A percentile compares a stretch with the other conserved stretches of the same genome.
phyloP scores from a whole-genome alignment of 169 alveolate species.

The Plasmodium vinckei region DNA sequence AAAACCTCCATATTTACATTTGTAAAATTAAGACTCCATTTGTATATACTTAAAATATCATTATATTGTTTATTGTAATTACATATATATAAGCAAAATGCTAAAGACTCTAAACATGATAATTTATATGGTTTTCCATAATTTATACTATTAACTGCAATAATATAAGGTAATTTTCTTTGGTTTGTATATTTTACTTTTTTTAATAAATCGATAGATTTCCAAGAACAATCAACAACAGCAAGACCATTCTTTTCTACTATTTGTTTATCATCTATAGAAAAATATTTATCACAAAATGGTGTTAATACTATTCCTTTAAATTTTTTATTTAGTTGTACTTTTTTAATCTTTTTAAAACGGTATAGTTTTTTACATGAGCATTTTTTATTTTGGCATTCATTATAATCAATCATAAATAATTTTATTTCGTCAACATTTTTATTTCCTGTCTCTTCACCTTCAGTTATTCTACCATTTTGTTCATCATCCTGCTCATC shows the following conservation, averaged over 20 bases:
- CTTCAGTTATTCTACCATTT: neutral
- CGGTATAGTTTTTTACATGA: slow-evolving; percentile 75
- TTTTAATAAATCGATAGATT: slow-evolving; percentile 72
- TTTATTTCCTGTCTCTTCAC: neutral
- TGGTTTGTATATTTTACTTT: slow-evolving; percentile 58
- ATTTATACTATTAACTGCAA: slow-evolving; percentile 76
- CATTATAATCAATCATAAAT: slow-evolving; percentile 75
- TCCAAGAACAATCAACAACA: slow-evolving; percentile 77
- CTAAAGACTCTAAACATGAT: slow-evolving; percentile 75
- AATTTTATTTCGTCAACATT: slow-evolving; percentile 29
- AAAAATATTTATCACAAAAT: slow-evolving; percentile 70
- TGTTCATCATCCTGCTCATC: neutral
- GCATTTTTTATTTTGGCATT: slow-evolving; percentile 74
- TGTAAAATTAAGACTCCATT: slow-evolving; percentile 70
- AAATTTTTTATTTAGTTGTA: slow-evolving; percentile 65
- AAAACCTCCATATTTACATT: slow-evolving; percentile 57
- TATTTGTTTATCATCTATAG: slow-evolving; percentile 55
- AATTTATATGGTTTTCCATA: slow-evolving; percentile 77
- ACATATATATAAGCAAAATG: slow-evolving; percentile 75
- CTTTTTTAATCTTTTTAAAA: slow-evolving; percentile 73
- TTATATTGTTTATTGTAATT: slow-evolving; percentile 62
- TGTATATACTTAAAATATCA: slow-evolving; percentile 61
- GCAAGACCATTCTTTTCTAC: slow-evolving; percentile 68
- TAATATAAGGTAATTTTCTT: slow-evolving; percentile 72
- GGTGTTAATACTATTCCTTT: slow-evolving; percentile 78